phyloP scores from a whole-genome alignment of 345 rosid genomes.

The Limnanthes douglasii region DNA sequence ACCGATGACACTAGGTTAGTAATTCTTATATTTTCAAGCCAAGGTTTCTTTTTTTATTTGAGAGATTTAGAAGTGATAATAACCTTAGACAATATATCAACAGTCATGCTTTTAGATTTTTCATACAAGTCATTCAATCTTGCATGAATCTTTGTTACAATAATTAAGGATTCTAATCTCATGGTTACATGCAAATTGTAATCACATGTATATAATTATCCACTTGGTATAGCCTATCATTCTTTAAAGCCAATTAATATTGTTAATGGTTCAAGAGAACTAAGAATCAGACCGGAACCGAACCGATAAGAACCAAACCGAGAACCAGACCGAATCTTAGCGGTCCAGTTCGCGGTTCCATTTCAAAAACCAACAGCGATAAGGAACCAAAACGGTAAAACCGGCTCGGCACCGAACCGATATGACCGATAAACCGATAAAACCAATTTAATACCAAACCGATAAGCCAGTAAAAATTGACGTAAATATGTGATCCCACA shows the following conservation, averaged over 20 bases:
- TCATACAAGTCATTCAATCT: conserved; percentile 82
- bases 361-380: no score
- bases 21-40: conserved; percentile 69
- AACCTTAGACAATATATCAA: conserved; percentile 59
- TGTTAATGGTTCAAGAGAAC: no score
- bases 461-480: no score
- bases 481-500: no score
- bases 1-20: conserved; percentile 2
- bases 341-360: no score
- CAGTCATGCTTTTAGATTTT: conserved; percentile 85
- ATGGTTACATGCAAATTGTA: conserved; percentile 47
- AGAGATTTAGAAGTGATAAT: conserved; percentile 65
- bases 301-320: no score
- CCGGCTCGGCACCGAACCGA: no score
- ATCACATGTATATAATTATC: conserved; percentile 54
- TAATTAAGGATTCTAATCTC: conserved; percentile 92
- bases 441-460: no score
- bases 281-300: no score
- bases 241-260: conserved; percentile 35
- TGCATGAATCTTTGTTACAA: conserved; percentile 91
- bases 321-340: no score
- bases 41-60: conserved; percentile 56
- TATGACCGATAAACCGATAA: no score
- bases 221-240: conserved; percentile 75
- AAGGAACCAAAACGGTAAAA: no score